Conservation (phyloP, 2,329 filamentous ascomycete genomes). For the Cladosporium sp. region DNA sequence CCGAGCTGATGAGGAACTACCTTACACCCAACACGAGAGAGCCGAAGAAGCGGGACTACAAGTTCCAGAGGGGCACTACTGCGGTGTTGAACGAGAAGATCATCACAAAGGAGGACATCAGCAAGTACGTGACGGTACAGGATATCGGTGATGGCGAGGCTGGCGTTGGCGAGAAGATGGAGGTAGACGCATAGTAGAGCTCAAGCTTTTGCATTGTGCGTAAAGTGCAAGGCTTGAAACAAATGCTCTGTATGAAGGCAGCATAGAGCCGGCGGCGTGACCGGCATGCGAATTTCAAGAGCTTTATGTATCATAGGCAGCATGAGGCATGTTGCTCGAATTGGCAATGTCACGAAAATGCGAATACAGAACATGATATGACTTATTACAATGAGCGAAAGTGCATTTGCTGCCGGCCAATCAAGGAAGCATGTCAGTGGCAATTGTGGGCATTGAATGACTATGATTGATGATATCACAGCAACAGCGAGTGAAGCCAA, state of each 20-base stretch:
- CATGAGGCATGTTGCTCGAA: neutral
- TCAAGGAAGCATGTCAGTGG: neutral
- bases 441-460: neutral
- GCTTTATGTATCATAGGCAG: conserved; percentile 16
- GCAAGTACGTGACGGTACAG: conserved; percentile 89
- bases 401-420: neutral
- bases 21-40: conserved; percentile 89
- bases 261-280: conserved; percentile 15
- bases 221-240: neutral
- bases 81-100: conserved; percentile 95
- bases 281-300: conserved; percentile 4
- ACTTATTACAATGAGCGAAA: neutral
- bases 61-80: conserved; percentile 88
- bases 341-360: neutral
- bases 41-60: conserved; percentile 90
- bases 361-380: neutral
- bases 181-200: conserved; percentile 53
- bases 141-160: conserved; percentile 73
- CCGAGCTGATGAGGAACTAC: conserved; percentile 87
- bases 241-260: conserved; percentile 8
- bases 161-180: conserved; percentile 63
- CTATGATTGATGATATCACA: neutral
- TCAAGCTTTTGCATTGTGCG: neutral
- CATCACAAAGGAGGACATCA: conserved; percentile 89
- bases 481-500: neutral